phyloP scores from a whole-genome alignment of 441 rosid genomes.

The Populus trichocarpa region DNA sequence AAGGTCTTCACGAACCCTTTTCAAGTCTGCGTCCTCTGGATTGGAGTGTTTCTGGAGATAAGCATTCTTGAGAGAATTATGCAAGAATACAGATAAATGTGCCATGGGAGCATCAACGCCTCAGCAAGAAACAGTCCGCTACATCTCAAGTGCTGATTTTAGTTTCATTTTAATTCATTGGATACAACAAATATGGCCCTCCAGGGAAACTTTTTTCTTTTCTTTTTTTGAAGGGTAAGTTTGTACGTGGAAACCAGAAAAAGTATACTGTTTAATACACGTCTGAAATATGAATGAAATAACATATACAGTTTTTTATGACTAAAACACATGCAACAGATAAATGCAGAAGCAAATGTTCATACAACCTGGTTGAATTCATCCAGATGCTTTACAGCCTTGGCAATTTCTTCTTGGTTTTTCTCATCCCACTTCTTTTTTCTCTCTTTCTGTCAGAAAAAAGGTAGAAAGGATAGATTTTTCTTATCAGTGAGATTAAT shows the following conservation, averaged over 20 bases:
- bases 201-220: background rate
- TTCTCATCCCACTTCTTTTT: conserved; percentile 89
- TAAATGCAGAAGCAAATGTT: conserved; percentile 19
- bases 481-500: background rate
- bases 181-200: background rate
- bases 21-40: conserved; percentile 63
- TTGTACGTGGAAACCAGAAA: background rate
- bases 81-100: conserved; percentile 10
- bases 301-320: background rate
- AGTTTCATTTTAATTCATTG: conserved; percentile 3
- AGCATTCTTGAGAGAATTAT: conserved; percentile 16
- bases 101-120: background rate
- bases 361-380: conserved; percentile 77
- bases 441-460: conserved; percentile 64
- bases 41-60: conserved; percentile 64
- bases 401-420: conserved; percentile 84
- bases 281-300: background rate
- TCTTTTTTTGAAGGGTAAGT: background rate
- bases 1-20: conserved; percentile 78
- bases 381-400: conserved; percentile 71
- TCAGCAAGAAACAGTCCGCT: background rate
- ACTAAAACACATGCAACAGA: background rate
- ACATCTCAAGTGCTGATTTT: conserved; percentile 4
- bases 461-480: background rate
- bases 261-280: background rate